phyloP scores from a whole-genome alignment of 805 yeast genomes.

The Tanozyma kutaoensis region DNA sequence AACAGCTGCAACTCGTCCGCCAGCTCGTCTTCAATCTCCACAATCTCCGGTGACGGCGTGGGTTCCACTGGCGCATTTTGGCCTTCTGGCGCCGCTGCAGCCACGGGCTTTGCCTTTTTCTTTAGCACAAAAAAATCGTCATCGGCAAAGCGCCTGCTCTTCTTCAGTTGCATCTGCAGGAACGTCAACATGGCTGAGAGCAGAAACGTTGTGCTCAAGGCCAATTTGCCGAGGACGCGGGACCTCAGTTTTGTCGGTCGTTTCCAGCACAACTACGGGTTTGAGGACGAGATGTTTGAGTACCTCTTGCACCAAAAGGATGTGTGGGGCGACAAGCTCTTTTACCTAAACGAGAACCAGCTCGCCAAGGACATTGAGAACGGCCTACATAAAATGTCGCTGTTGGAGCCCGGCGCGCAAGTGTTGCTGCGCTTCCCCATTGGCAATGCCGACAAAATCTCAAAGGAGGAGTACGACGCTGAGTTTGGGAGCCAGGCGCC shows the following conservation, averaged over 20 bases:
- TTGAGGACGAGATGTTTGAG: conserved; percentile 28
- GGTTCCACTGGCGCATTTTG: too few relatives aligned
- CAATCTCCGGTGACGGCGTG: too few relatives aligned
- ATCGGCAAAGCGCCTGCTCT: too few relatives aligned
- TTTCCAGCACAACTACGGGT: conserved; percentile 33
- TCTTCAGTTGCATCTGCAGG: too few relatives aligned
- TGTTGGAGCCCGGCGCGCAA: conserved; percentile 2
- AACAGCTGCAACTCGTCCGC: too few relatives aligned
- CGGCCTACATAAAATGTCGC: conserved; percentile 4
- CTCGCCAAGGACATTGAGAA: conserved; percentile 8
- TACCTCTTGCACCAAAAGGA: conserved; percentile 30
- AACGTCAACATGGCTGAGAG: too few relatives aligned
- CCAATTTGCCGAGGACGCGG: conserved; percentile 5
- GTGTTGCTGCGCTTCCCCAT: conserved; percentile 4
- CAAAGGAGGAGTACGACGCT: conserved; percentile 7
- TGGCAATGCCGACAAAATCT: conserved; percentile 1
- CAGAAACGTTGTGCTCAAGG: conserved; percentile 4
- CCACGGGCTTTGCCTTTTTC: too few relatives aligned
- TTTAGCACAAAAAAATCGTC: too few relatives aligned
- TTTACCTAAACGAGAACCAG: conserved; percentile 23
- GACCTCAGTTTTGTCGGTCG: conserved; percentile 11
- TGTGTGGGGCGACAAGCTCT: conserved; percentile 35
- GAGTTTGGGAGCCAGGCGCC: conserved; percentile 9
- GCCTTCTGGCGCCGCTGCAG: too few relatives aligned
- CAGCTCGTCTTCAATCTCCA: too few relatives aligned